Conservation (phyloP, 1,139 yeast genomes). For the Candida sanyaensis region DNA sequence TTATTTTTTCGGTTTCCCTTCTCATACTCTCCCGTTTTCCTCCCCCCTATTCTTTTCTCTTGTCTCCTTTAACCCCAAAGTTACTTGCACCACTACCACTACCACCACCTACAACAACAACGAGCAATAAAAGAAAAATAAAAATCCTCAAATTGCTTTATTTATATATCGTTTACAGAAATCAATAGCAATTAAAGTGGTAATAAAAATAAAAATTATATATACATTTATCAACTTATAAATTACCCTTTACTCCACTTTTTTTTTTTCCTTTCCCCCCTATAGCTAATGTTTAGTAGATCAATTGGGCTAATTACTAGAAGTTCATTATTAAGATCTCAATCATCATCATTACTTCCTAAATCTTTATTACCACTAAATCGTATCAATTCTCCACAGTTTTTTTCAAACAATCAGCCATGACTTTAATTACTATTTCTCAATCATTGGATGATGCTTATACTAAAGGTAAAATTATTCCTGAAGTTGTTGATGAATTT, state of each 20-base stretch:
- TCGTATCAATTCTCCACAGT: not conserved
- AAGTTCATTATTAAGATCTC: conserved; percentile 5
- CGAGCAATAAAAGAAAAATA: no score
- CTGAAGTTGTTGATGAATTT: conserved; percentile 58
- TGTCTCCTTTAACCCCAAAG: no score
- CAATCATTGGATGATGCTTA: conserved; percentile 64
- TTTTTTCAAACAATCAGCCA: conserved; percentile 11
- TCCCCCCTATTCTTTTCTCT: no score
- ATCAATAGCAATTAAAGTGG: no score
- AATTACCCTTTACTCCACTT: not conserved
- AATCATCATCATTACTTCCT: not conserved
- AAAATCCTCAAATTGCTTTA: no score
- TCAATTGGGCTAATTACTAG: conserved; percentile 8
- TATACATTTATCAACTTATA: no score
- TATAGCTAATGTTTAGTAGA: conserved; percentile 11
- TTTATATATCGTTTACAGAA: not conserved
- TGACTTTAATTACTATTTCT: conserved; percentile 55
- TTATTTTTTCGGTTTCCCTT: no score
- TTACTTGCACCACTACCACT: no score
- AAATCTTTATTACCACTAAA: not conserved
- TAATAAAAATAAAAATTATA: no score
- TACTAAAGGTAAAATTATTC: conserved; percentile 59
- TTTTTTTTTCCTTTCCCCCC: conserved; percentile 3
- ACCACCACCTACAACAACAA: no score
- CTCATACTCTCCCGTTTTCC: no score